Percentiles rank a stretch among this genome's conserved stretches.
Evolutionary conservation across 768 basidiomycete species (phyloP).

Genomic region (Phlebiopsis flavidoalba): DNA sequence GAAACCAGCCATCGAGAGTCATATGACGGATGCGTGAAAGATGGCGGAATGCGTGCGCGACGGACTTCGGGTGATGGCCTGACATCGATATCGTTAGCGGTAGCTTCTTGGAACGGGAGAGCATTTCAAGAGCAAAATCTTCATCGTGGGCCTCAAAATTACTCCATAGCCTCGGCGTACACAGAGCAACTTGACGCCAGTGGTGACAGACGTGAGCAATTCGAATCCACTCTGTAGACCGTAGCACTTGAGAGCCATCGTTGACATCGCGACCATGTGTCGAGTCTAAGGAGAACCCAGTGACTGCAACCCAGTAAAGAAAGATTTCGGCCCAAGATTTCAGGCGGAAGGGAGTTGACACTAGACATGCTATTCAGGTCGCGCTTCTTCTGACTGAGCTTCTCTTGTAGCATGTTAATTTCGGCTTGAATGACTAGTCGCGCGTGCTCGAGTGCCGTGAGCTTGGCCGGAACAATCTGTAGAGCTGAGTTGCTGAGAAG

Average conservation of each 20-base stretch:
- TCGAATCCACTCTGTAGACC: no score
- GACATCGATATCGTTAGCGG: not conserved
- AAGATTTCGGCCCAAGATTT: conserved; percentile 9
- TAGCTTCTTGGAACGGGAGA: conserved; percentile 2
- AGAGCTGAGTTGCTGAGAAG: no score
- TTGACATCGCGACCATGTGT: no score
- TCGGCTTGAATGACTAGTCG: not conserved
- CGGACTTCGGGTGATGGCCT: not conserved
- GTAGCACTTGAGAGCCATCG: not conserved
- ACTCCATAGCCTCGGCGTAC: conserved; percentile 7
- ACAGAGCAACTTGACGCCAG: conserved; percentile 8
- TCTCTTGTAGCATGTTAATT: not conserved
- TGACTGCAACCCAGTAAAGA: no score
- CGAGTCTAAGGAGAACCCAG: no score
- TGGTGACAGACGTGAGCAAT: conserved; percentile 9
- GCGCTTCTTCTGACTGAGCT: not conserved
- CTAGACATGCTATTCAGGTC: not conserved
- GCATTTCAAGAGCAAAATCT: not conserved
- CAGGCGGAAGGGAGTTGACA: conserved; percentile 1
- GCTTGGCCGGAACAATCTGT: no score
- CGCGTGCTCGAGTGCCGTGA: not conserved
- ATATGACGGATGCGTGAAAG: not conserved
- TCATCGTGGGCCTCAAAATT: not conserved
- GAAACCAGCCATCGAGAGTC: not conserved
- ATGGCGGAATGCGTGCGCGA: not conserved